A percentile compares a stretch with the other conserved stretches of the same genome.
These are phyloP conservation scores for Theileria luwenshuni DNA, from an alignment of 169 alveolate genomes.

Conservation along the genomic window DNA sequence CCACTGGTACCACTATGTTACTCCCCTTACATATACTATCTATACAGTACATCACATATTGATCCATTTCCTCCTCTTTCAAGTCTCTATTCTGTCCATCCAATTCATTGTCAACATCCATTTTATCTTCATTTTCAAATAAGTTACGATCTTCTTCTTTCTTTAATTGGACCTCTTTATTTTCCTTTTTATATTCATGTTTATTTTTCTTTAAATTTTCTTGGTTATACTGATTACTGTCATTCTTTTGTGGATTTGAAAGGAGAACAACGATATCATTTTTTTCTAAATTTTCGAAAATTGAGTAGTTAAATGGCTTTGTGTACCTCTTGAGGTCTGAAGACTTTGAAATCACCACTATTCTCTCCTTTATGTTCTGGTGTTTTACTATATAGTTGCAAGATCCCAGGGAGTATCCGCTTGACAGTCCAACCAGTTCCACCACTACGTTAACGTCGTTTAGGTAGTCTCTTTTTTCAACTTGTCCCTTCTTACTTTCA, in stretches of 20 bases:
- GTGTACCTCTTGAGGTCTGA: neutral
- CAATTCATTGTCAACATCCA: neutral
- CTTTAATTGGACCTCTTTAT: too few species aligned
- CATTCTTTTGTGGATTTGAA: neutral
- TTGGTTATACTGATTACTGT: neutral
- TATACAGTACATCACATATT: neutral
- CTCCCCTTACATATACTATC: neutral
- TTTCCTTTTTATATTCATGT: too few species aligned
- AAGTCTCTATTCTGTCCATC: neutral
- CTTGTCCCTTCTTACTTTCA: neutral
- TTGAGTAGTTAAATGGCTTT: neutral
- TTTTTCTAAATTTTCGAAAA: neutral
- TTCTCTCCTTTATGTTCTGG: slow-evolving; percentile 7
- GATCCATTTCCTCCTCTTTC: neutral
- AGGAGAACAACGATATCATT: neutral
- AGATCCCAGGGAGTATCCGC: slow-evolving; percentile 60
- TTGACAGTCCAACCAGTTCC: slow-evolving; percentile 40
- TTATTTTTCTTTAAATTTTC: too few species aligned
- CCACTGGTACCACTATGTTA: slow-evolving; percentile 23
- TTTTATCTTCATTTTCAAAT: neutral
- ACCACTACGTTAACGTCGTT: neutral
- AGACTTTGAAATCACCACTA: slow-evolving; percentile 34
- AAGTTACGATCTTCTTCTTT: too few species aligned
- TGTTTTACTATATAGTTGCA: slow-evolving; percentile 43
- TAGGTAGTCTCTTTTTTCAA: neutral